Base-by-base conservation (phyloP, 225 moss, liverwort and hornwort genomes). In the Bryum argenteum region DNA sequence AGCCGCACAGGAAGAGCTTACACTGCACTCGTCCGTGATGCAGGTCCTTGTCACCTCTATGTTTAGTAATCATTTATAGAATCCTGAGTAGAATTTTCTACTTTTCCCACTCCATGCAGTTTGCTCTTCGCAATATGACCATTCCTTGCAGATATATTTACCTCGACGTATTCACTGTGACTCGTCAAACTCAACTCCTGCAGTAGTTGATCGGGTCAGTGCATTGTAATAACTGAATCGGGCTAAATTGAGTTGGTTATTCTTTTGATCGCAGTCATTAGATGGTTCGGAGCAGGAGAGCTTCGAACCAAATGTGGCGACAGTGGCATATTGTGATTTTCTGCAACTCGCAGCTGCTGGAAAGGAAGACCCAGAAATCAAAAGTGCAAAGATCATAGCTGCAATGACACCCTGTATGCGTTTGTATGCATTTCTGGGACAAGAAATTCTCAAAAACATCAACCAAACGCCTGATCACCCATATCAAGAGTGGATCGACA, bases 341-440 rank as follows among this genome's bases (percentile, higher is more conserved):
- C 80, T 97, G 47, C 72, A 80, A 66, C 67, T 72, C 10, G 76
- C 82, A 45, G 91, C 84, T 11, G 81, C 68, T 39, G 90, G 82
- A 66, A 85, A 67, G 21, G 50, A 61, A 9, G 41, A 77, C 38
- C 11, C 24, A 22, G 71, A 54, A 61, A 65, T 66, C 20, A 79
- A 53, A 48, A 85, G 83, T 69, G 90, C 94, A 5, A 78, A 65
- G n/a, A 98, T 94, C 6, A 81, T 98, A 44, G 88, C 83, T 57
- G 88, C 97, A n/a, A 89, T 94, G 89, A 94, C 89, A 60, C 97
- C 97, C 9, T 94, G 97, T 70, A 87, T 84, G 82, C 92, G 92
- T 2, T 79, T 98, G 83, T 98, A 98, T 65, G 89, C 94, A 44
- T 98, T 92, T 77, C 53, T 98, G 54, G 94, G 94, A 58, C 89